Conservation (phyloP, 345 rosid species). For the Ailanthus altissimus region DNA sequence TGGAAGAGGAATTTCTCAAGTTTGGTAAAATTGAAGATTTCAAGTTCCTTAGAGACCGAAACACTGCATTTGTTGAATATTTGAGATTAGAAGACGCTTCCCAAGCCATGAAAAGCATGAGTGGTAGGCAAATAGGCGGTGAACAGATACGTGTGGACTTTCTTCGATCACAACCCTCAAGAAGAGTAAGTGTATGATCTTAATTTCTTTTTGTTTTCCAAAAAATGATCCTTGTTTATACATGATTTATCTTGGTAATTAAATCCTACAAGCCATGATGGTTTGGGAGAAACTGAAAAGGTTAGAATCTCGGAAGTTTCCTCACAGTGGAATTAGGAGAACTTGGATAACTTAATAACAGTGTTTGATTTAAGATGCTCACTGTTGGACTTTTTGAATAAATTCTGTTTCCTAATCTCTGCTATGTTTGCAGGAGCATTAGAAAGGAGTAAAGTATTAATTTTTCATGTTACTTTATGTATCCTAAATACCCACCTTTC, state of each 20-base stretch:
- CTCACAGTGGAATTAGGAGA: neutral
- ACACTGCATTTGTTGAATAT: constrained; percentile 75
- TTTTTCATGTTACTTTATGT: neutral
- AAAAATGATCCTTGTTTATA: neutral
- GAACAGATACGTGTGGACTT: constrained; percentile 89
- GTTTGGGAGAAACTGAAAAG: neutral
- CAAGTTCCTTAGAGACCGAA: constrained; percentile 72
- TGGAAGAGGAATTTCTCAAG: constrained; percentile 72
- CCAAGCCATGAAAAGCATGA: constrained; percentile 76
- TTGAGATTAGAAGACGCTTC: constrained; percentile 67
- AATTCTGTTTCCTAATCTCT: neutral
- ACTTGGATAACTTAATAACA: neutral
- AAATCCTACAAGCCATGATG: neutral
- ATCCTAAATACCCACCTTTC: neutral
- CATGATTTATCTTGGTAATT: neutral
- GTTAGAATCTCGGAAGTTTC: neutral
- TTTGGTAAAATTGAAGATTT: constrained; percentile 82
- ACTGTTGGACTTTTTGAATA: neutral
- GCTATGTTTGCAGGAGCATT: neutral
- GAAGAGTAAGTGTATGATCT: constrained; percentile 61
- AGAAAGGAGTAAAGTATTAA: neutral
- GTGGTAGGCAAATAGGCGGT: constrained; percentile 74
- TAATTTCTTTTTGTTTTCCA: neutral
- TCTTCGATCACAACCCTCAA: constrained; percentile 66
- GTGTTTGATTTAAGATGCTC: neutral